A percentile compares a stretch with the other conserved stretches of the same genome.
phyloP scores from a whole-genome alignment of 1,284 basidiomycete genomes.

The Papiliotrema flavescens region DNA sequence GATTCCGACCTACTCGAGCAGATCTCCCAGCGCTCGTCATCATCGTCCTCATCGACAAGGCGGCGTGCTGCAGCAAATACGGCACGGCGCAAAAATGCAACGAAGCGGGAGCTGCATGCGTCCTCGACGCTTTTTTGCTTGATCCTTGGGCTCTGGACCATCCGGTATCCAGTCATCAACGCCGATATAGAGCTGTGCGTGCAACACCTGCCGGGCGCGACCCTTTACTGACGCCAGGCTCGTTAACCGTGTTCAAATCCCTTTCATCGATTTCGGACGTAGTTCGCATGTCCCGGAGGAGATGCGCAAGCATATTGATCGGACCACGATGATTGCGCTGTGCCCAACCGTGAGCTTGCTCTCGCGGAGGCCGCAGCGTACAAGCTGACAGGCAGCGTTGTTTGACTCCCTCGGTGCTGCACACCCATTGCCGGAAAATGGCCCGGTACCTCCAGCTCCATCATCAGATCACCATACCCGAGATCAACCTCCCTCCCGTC shows the following conservation, averaged over 20 bases:
- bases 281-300: constrained; percentile 57
- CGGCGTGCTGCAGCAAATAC: no score
- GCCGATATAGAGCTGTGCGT: constrained; percentile 70
- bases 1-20: background rate
- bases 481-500: constrained; percentile 71
- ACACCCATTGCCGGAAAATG: constrained; percentile 17
- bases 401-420: constrained; percentile 19
- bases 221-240: no score
- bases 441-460: constrained; percentile 26
- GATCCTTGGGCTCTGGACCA: constrained; percentile 68
- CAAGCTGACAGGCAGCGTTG: constrained; percentile 15
- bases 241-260: no score
- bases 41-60: no score
- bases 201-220: no score
- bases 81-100: no score
- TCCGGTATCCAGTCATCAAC: constrained; percentile 70
- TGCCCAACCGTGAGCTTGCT: constrained; percentile 60
- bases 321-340: constrained; percentile 61
- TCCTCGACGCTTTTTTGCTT: constrained; percentile 50
- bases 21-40: background rate
- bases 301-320: constrained; percentile 67
- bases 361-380: background rate
- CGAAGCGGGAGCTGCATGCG: constrained; percentile 16
- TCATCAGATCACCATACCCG: constrained; percentile 67
- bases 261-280: constrained; percentile 72